phyloP scores from a whole-genome alignment of 306 rosid species.

The Cucurbita maxima region DNA sequence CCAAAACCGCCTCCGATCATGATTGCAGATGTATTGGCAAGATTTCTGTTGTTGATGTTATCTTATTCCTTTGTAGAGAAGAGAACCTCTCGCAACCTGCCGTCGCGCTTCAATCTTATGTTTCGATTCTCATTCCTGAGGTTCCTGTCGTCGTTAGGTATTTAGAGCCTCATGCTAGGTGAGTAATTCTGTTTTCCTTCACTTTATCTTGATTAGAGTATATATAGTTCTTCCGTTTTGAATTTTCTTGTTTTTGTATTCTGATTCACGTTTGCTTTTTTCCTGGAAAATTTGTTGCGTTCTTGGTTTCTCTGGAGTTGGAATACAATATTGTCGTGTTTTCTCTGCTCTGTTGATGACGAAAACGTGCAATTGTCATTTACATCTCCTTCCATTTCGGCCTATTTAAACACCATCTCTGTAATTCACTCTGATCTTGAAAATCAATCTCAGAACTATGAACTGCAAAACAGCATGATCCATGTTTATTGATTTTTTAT shows the following conservation, averaged over 20 bases:
- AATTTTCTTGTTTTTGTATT: not conserved
- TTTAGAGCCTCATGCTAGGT: conserved; percentile 60
- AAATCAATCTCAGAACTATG: not conserved
- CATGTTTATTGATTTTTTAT: not conserved
- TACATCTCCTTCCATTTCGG: not conserved
- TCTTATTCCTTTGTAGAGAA: conserved; percentile 37
- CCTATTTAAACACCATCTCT: not conserved
- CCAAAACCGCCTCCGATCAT: not conserved
- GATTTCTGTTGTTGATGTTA: conserved; percentile 49
- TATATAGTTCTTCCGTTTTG: not conserved
- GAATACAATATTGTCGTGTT: not conserved
- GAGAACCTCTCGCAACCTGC: conserved; percentile 31
- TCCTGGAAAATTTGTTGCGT: not conserved
- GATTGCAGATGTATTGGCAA: conserved; percentile 50
- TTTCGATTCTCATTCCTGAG: conserved; percentile 24
- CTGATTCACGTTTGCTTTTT: not conserved
- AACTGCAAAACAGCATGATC: not conserved
- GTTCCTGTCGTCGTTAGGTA: conserved; percentile 29
- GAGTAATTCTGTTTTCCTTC: not conserved
- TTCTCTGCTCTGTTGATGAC: not conserved
- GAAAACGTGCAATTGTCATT: not conserved
- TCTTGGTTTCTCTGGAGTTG: not conserved
- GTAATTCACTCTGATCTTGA: not conserved
- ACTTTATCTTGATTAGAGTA: too few relatives aligned
- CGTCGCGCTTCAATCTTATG: conserved; percentile 39